A percentile compares a stretch with the other conserved stretches of the same genome.
Evolutionary conservation across 2,329 filamentous ascomycete genomes (phyloP).

Genomic region (Trichoderma lentiforme): DNA sequence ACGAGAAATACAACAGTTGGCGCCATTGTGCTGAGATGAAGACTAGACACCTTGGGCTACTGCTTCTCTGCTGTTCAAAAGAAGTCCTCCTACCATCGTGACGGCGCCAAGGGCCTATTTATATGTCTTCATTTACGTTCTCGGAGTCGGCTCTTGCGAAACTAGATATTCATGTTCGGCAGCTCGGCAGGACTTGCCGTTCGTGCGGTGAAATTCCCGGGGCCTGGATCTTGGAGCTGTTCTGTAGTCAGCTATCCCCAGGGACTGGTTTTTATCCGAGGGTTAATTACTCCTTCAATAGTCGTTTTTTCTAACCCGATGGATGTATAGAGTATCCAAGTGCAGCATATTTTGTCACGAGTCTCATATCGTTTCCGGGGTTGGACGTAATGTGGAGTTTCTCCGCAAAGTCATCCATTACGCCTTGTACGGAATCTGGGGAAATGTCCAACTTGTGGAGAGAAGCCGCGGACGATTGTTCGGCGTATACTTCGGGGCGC

Average conservation of each 20-base stretch:
- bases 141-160: no score
- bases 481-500: neutral
- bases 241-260: neutral
- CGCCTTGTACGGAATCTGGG: neutral
- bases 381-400: neutral
- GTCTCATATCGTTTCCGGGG: neutral
- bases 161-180: neutral
- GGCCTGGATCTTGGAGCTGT: neutral
- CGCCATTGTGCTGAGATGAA: neutral
- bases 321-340: neutral
- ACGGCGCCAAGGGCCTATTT: neutral
- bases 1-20: neutral
- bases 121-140: neutral
- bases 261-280: neutral
- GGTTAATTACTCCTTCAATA: neutral
- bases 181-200: neutral
- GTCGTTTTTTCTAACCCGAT: neutral
- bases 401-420: neutral
- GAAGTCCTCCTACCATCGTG: neutral
- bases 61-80: neutral
- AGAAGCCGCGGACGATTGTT: conserved; percentile 1
- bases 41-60: neutral
- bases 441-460: neutral
- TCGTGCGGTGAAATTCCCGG: conserved; percentile 2
- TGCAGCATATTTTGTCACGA: neutral